Evolutionary conservation across 2,329 filamentous ascomycete species (phyloP).

Genomic region (Trichothecium roseum): DNA sequence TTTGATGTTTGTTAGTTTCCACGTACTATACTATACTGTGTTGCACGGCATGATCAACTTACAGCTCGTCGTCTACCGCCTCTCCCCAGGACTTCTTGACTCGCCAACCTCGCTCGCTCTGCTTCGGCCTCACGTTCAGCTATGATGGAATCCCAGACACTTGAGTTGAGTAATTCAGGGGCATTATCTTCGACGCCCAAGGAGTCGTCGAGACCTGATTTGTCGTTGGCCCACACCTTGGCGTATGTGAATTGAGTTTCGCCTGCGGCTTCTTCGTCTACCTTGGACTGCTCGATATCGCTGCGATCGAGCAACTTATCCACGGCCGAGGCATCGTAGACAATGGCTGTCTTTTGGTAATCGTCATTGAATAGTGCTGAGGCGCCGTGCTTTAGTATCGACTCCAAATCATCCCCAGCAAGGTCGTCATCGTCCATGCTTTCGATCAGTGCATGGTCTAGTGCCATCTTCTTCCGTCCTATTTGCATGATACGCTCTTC

Average conservation of each 20-base stretch:
- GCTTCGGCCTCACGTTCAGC: conserved; percentile 72
- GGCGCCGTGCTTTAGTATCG: conserved; percentile 79
- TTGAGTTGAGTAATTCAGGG: conserved; percentile 46
- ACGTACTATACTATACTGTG: no score
- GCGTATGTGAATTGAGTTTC: conserved; percentile 85
- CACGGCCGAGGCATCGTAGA: conserved; percentile 73
- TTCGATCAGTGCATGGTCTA: conserved; percentile 92
- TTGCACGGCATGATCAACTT: no score
- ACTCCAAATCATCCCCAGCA: conserved; percentile 69
- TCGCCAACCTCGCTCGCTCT: conserved; percentile 55
- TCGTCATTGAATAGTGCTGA: conserved; percentile 76
- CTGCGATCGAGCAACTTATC: conserved; percentile 85
- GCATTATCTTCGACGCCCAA: conserved; percentile 42
- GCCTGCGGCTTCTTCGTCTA: conserved; percentile 50
- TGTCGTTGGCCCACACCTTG: conserved; percentile 83
- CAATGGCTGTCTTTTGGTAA: conserved; percentile 59
- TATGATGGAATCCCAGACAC: conserved; percentile 85
- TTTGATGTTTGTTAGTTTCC: conserved; percentile 11
- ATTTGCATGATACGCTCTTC: conserved; percentile 97
- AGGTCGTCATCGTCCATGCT: conserved; percentile 80
- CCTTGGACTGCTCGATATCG: conserved; percentile 61
- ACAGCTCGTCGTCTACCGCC: conserved; percentile 61
- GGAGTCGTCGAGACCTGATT: conserved; percentile 54
- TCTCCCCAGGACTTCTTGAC: conserved; percentile 69
- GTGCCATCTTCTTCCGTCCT: conserved; percentile 87